Conservation (phyloP, 257 asterid genomes). For the Solanum habrochaites region DNA sequence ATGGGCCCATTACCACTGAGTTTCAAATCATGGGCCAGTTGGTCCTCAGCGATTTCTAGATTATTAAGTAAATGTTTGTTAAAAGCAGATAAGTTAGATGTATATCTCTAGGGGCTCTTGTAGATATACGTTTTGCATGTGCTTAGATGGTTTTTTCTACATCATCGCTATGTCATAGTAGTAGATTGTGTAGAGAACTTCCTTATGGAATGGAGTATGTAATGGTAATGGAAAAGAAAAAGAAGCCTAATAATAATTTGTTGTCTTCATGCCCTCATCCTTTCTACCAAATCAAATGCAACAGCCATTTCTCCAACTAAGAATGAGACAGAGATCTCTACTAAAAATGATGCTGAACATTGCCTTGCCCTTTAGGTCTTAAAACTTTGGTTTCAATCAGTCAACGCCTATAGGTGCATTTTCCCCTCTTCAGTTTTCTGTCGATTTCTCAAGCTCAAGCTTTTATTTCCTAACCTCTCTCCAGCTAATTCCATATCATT, state of each 20-base stretch:
- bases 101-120: not conserved
- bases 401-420: not conserved
- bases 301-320: not conserved
- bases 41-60: not conserved
- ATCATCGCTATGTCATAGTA: not conserved
- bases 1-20: not conserved
- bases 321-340: not conserved
- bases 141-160: not conserved
- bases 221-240: not conserved
- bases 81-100: not conserved
- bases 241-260: not conserved
- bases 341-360: not conserved
- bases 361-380: not conserved
- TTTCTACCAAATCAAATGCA: not conserved
- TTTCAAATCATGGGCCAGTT: not conserved
- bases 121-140: not conserved
- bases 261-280: not conserved
- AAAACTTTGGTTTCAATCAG: not conserved
- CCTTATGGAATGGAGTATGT: not conserved
- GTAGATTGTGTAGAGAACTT: not conserved
- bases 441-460: not conserved
- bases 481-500: not conserved
- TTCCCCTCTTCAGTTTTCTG: not conserved
- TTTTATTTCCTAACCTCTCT: not conserved
- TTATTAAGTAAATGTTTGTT: not conserved